These are phyloP conservation scores for Aspergillus coremiiformis DNA, from an alignment of 495 filamentous ascomycete genomes.

Conservation along the genomic window DNA sequence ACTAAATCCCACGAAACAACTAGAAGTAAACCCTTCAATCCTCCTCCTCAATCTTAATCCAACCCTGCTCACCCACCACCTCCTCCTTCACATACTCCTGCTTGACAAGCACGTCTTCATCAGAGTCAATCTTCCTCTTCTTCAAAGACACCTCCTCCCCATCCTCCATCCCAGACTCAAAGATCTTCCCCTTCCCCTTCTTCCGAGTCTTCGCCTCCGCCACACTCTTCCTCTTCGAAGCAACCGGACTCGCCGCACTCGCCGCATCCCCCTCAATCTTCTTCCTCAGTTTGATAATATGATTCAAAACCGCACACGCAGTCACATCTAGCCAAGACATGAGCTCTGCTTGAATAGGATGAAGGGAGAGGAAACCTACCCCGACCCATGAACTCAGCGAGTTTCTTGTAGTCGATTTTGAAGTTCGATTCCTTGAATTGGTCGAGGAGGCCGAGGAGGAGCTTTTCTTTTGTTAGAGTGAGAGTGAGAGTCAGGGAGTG, in stretches of 20 bases:
- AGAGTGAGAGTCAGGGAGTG: not conserved
- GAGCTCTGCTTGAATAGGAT: not conserved
- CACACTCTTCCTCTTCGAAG: not conserved
- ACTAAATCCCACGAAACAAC: too few relatives aligned
- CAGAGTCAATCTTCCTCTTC: too few relatives aligned
- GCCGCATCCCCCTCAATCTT: not conserved
- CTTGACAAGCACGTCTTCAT: too few relatives aligned
- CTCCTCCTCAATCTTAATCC: too few relatives aligned
- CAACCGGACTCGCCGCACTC: not conserved
- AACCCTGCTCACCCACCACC: too few relatives aligned
- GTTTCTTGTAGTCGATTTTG: not conserved
- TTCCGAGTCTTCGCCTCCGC: not conserved
- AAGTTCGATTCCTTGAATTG: not conserved
- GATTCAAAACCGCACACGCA: not conserved
- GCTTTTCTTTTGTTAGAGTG: not conserved
- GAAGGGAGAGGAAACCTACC: not conserved
- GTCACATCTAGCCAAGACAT: not conserved
- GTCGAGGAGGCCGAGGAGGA: not conserved
- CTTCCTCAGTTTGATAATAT: not conserved
- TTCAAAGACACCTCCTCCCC: too few relatives aligned
- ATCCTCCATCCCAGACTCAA: too few relatives aligned
- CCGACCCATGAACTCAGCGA: not conserved
- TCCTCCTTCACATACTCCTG: too few relatives aligned
- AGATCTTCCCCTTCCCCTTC: too few relatives aligned
- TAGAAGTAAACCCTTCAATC: too few relatives aligned